Evolutionary conservation across 1,139 yeast genomes (phyloP).

Genomic region (Nakaseomyces kungkrabaensis): DNA sequence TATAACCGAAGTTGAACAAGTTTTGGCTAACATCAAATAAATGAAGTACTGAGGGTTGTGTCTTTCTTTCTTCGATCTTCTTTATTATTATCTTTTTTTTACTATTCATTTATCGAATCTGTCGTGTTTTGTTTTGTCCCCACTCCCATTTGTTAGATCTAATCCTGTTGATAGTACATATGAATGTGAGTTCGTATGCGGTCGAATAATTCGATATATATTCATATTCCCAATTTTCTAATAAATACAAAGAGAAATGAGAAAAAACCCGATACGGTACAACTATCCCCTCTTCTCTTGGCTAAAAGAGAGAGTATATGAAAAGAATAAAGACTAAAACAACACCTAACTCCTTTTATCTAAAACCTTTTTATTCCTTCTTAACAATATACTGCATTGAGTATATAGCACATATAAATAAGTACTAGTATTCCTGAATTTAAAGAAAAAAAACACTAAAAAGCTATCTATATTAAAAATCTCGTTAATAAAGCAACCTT

Average conservation of each 20-base stretch:
- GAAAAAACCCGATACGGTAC: background rate
- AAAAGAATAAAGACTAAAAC: background rate
- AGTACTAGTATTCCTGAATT: conserved; percentile 2
- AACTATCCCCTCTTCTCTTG: too few species aligned
- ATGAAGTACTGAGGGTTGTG: background rate
- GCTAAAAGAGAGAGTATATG: too few species aligned
- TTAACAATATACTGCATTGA: conserved; percentile 1
- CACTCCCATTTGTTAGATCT: background rate
- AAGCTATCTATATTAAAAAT: too few species aligned
- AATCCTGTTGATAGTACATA: background rate
- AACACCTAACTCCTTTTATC: too few species aligned
- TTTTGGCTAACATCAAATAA: conserved; percentile 40
- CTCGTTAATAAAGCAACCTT: too few species aligned
- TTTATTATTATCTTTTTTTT: background rate
- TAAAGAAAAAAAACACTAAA: background rate
- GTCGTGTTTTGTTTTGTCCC: background rate
- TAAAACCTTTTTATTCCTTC: background rate
- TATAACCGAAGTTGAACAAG: conserved; percentile 81
- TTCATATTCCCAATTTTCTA: background rate
- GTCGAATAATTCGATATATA: background rate
- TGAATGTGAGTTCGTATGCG: background rate
- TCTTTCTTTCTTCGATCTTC: background rate
- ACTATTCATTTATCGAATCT: background rate
- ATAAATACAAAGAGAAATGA: background rate
- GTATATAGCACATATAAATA: conserved; percentile 3